Evolutionary conservation across 768 basidiomycete genomes (phyloP).

Genomic region (Tulasnella sp.): DNA sequence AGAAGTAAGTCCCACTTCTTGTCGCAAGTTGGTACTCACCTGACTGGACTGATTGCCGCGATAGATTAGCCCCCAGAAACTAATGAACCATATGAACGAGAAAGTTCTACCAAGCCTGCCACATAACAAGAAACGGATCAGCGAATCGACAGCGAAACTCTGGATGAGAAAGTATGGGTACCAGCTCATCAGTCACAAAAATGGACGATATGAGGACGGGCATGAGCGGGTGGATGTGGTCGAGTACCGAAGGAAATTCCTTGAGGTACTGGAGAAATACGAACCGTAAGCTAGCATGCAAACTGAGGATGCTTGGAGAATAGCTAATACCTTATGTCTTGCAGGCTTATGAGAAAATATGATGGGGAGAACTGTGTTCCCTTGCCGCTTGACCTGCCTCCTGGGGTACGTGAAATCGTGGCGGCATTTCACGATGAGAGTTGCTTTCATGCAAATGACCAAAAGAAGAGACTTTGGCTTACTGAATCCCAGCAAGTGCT

Average conservation of each 20-base stretch:
- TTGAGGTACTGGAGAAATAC: neutral
- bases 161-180: slow-evolving; percentile 1
- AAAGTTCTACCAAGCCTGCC: neutral
- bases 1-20: neutral
- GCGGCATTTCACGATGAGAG: slow-evolving; percentile 37
- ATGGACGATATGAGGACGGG: slow-evolving; percentile 39
- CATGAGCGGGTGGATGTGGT: slow-evolving; percentile 36
- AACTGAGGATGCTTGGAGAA: neutral
- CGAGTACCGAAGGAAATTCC: slow-evolving; percentile 21
- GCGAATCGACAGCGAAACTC: neutral
- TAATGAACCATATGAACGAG: neutral
- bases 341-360: neutral
- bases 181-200: neutral
- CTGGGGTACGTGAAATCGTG: slow-evolving; percentile 34
- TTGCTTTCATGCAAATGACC: slow-evolving; percentile 36
- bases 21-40: neutral
- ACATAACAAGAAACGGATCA: neutral
- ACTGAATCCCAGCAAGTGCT: slow-evolving; percentile 28
- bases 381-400: neutral
- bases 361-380: neutral
- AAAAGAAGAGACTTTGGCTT: slow-evolving; percentile 23
- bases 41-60: neutral
- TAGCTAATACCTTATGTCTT: neutral
- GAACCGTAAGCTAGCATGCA: neutral
- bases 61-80: neutral